Percentiles rank a stretch among this genome's conserved stretches.
phyloP scores from a whole-genome alignment of 108 stramenopile genomes.

The Epipyxis sp. region DNA sequence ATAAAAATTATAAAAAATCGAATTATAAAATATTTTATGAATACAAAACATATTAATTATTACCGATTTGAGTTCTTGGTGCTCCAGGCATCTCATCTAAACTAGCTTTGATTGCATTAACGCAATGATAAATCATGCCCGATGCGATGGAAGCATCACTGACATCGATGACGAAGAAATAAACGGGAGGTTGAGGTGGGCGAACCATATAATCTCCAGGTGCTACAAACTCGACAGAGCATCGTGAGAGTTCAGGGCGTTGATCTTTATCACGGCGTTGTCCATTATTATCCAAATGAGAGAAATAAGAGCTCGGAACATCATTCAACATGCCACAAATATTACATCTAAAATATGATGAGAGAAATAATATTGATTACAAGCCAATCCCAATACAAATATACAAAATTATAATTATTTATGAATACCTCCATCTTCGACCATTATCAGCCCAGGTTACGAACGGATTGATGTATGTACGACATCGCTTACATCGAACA shows the following conservation, averaged over 20 bases:
- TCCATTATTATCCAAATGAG: constrained; percentile 84
- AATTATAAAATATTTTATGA: too few species aligned
- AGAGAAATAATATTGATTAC: neutral
- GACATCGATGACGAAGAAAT: constrained; percentile 94
- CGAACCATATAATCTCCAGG: constrained; percentile 98
- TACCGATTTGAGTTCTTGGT: constrained; percentile 68
- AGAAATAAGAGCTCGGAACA: constrained; percentile 83
- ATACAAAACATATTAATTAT: neutral
- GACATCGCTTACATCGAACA: constrained; percentile 91
- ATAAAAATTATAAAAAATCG: neutral
- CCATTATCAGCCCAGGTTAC: constrained; percentile 93
- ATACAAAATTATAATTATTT: too few species aligned
- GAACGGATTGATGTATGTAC: constrained; percentile 98
- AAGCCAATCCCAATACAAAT: neutral
- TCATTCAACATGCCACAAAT: constrained; percentile 91
- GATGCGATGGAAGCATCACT: constrained; percentile 72
- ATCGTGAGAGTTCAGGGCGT: constrained; percentile 74
- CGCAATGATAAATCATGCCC: constrained; percentile 76
- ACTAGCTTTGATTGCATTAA: constrained; percentile 69
- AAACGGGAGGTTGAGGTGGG: constrained; percentile 92
- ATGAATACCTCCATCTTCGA: constrained; percentile 71
- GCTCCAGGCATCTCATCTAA: constrained; percentile 83
- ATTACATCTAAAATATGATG: constrained; percentile 64
- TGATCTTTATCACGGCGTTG: constrained; percentile 76
- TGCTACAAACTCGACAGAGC: constrained; percentile 49